Evolutionary conservation across 441 rosid species (phyloP).

Genomic region (Omphalea diandra): DNA sequence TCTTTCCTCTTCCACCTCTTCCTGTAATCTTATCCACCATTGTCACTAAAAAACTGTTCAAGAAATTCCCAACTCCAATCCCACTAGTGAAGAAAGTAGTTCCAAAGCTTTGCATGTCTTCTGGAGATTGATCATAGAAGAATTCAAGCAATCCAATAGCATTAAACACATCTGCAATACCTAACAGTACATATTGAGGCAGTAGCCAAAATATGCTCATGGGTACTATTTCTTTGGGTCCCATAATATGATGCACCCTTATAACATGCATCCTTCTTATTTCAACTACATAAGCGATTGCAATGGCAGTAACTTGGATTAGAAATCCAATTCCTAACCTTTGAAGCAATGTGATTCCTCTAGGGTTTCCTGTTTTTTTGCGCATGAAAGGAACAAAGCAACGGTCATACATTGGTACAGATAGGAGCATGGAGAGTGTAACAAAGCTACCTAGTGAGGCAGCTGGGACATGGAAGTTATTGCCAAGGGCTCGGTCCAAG

Average conservation of each 20-base stretch:
- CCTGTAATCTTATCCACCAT: constrained; percentile 60
- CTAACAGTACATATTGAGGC: constrained; percentile 78
- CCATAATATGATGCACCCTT: constrained; percentile 32
- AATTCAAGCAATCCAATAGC: constrained; percentile 79
- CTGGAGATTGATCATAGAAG: constrained; percentile 87
- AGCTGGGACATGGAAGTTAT: constrained; percentile 69
- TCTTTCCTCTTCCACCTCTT: constrained; percentile 41
- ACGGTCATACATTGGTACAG: constrained; percentile 76
- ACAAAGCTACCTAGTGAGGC: constrained; percentile 79
- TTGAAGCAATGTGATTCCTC: constrained; percentile 82
- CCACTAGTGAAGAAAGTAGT: constrained; percentile 88
- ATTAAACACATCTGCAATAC: constrained; percentile 73
- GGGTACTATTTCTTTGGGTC: constrained; percentile 58
- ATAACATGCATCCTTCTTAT: constrained; percentile 57
- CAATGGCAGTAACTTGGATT: constrained; percentile 65
- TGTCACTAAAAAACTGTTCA: constrained; percentile 76
- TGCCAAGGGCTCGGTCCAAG: constrained; percentile 55
- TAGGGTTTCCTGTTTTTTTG: constrained; percentile 57
- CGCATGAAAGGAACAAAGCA: constrained; percentile 75
- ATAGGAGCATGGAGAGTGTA: constrained; percentile 77
- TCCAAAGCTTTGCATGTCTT: constrained; percentile 89
- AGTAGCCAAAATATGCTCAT: constrained; percentile 78
- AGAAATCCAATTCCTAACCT: constrained; percentile 70
- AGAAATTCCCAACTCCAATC: constrained; percentile 78
- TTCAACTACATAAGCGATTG: constrained; percentile 63